Evolutionary conservation across 768 basidiomycete species (phyloP).

Genomic region (Suillus subluteus): DNA sequence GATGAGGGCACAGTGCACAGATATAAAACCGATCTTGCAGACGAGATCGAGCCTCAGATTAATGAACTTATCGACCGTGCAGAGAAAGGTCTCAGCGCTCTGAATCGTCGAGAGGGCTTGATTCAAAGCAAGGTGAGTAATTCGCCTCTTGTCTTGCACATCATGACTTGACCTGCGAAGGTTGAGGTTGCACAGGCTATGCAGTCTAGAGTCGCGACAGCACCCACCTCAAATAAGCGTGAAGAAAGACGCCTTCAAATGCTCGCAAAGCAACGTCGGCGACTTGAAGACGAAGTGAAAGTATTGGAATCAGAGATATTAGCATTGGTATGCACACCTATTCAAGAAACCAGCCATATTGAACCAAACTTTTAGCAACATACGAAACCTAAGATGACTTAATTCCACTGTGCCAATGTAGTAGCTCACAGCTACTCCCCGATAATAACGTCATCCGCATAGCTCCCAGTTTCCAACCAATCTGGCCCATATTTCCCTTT

Average conservation of each 20-base stretch:
- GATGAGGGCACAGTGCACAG: slow-evolving; percentile 71
- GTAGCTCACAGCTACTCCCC: slow-evolving; percentile 50
- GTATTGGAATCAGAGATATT: slow-evolving; percentile 66
- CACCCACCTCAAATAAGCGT: slow-evolving; percentile 60
- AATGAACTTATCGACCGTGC: slow-evolving; percentile 73
- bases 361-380: not conserved
- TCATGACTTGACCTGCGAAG: slow-evolving; percentile 35
- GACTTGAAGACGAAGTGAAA: slow-evolving; percentile 64
- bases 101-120: slow-evolving; percentile 64
- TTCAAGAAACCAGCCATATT: not conserved
- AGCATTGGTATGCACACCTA: slow-evolving; percentile 46
- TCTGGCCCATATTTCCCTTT: slow-evolving; percentile 34
- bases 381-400: slow-evolving; percentile 4
- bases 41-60: slow-evolving; percentile 83
- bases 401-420: not conserved
- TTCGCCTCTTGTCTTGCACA: slow-evolving; percentile 4
- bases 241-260: slow-evolving; percentile 69
- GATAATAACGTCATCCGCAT: slow-evolving; percentile 63
- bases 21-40: slow-evolving; percentile 76
- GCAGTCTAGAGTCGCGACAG: slow-evolving; percentile 47
- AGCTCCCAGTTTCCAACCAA: slow-evolving; percentile 43
- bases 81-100: slow-evolving; percentile 63
- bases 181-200: slow-evolving; percentile 53
- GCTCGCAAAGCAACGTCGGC: slow-evolving; percentile 66
- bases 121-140: slow-evolving; percentile 64